A percentile compares a stretch with the other conserved stretches of the same genome.
These are phyloP conservation scores for Podospora appendiculata DNA, from an alignment of 495 filamentous ascomycete species.

Conservation along the genomic window DNA sequence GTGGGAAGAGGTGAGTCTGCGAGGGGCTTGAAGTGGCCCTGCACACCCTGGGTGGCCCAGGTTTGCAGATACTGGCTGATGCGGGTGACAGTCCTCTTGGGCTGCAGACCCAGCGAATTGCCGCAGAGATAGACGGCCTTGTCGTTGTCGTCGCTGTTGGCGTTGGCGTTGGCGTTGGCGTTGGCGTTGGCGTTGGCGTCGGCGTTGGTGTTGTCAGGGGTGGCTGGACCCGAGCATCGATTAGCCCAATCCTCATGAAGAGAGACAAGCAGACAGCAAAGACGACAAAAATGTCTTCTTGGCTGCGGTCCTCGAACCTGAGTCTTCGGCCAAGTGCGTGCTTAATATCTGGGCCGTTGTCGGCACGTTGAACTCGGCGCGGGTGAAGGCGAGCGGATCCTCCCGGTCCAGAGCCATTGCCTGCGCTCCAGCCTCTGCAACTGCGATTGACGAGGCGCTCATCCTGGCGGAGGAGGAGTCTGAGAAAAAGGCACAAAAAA, in stretches of 20 bases:
- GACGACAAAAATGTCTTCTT: too few species aligned
- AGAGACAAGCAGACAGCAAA: too few species aligned
- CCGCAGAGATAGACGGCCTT: slow-evolving; percentile 78
- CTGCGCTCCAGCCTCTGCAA: slow-evolving; percentile 2
- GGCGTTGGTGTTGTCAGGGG: slow-evolving; percentile 22
- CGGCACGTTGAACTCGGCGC: slow-evolving; percentile 78
- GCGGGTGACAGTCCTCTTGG: slow-evolving; percentile 58
- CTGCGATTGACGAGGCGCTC: slow-evolving; percentile 6
- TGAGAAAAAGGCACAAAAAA: background rate
- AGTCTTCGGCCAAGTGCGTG: slow-evolving; percentile 40
- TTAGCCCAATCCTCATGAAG: background rate
- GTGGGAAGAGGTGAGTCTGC: slow-evolving; percentile 65
- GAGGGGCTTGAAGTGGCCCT: slow-evolving; percentile 83
- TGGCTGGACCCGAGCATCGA: slow-evolving; percentile 5
- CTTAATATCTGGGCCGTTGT: slow-evolving; percentile 69
- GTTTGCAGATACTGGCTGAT: slow-evolving; percentile 72
- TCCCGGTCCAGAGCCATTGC: slow-evolving; percentile 49
- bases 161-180: too few species aligned
- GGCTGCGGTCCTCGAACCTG: slow-evolving; percentile 15
- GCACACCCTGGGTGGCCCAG: slow-evolving; percentile 91
- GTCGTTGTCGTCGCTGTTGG: too few species aligned
- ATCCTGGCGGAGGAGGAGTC: background rate
- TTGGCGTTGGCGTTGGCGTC: too few species aligned
- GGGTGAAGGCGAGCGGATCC: slow-evolving; percentile 60
- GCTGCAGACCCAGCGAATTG: slow-evolving; percentile 93